phyloP scores from a whole-genome alignment of 805 yeast species.

The Saccharomycopsis sp. region DNA sequence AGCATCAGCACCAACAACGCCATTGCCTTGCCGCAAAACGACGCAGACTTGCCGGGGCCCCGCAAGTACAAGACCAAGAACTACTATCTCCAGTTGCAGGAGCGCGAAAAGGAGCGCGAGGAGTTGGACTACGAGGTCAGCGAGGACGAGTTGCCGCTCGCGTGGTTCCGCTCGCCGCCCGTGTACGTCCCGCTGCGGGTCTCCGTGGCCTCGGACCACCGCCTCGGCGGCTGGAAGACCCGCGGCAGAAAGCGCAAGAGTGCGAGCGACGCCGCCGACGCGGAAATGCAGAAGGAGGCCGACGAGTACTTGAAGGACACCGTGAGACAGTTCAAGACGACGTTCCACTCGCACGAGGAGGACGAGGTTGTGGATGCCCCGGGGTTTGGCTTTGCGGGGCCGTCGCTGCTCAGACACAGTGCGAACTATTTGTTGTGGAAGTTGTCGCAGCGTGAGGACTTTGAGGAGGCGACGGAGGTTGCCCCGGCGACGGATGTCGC shows the following conservation, averaged over 20 bases:
- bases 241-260: background rate
- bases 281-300: slow-evolving; percentile 22
- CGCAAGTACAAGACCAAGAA: background rate
- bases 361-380: slow-evolving; percentile 20
- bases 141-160: background rate
- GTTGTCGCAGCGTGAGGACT: slow-evolving; percentile 11
- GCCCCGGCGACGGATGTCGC: too few species aligned
- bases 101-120: background rate
- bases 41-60: background rate
- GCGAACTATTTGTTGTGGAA: slow-evolving; percentile 67
- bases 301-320: slow-evolving; percentile 25
- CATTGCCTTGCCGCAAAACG: background rate
- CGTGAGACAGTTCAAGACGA: slow-evolving; percentile 12
- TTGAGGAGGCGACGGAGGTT: background rate
- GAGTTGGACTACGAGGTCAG: background rate
- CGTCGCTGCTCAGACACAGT: slow-evolving; percentile 55
- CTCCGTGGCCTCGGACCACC: background rate
- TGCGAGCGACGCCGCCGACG: slow-evolving; percentile 18
- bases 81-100: background rate
- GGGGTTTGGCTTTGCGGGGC: slow-evolving; percentile 26
- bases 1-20: background rate
- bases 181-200: slow-evolving; percentile 2
- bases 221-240: background rate
- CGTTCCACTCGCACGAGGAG: slow-evolving; percentile 5
- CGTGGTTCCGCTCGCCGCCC: slow-evolving; percentile 15